phyloP scores from a whole-genome alignment of 2,329 filamentous ascomycete genomes.

The Neophaeococcomyces mojaviensis region DNA sequence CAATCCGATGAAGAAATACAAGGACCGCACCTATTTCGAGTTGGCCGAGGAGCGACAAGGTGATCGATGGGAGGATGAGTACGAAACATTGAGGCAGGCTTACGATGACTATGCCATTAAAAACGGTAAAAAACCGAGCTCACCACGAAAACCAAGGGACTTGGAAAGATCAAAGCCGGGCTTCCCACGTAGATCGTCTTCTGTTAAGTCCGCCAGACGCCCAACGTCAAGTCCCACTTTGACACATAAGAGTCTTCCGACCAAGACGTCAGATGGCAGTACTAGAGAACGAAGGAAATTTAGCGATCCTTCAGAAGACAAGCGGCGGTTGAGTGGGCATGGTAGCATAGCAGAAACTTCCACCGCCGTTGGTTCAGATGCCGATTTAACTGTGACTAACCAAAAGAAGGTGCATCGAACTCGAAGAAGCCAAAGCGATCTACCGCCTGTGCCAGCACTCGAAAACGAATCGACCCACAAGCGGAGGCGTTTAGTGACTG shows the following conservation, averaged over 20 bases:
- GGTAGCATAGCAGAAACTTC: slow-evolving; percentile 14
- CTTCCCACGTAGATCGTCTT: slow-evolving; percentile 31
- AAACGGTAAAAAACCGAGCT: slow-evolving; percentile 26
- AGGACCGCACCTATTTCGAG: slow-evolving; percentile 77
- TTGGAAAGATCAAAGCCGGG: slow-evolving; percentile 34
- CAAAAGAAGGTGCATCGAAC: slow-evolving; percentile 15
- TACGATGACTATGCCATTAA: slow-evolving; percentile 33
- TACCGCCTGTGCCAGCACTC: slow-evolving; percentile 14
- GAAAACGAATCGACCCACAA: slow-evolving; percentile 18
- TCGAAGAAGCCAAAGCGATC: slow-evolving; percentile 22
- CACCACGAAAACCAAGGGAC: slow-evolving; percentile 33
- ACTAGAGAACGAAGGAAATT: slow-evolving; percentile 10
- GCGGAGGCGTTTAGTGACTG: slow-evolving; percentile 22
- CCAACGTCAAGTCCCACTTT: slow-evolving; percentile 19
- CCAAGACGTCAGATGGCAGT: slow-evolving; percentile 14
- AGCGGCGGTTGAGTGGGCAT: background rate
- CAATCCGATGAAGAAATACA: slow-evolving; percentile 68
- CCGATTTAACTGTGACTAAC: slow-evolving; percentile 16
- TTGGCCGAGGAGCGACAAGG: slow-evolving; percentile 76
- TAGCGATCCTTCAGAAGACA: slow-evolving; percentile 3
- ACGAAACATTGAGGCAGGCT: slow-evolving; percentile 66
- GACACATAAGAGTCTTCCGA: slow-evolving; percentile 17
- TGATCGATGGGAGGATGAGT: slow-evolving; percentile 84
- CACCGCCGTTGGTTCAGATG: slow-evolving; percentile 23
- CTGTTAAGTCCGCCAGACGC: slow-evolving; percentile 27